Percentiles rank a stretch among this genome's conserved stretches.
phyloP scores from a whole-genome alignment of 2,329 filamentous ascomycete species.

The Calonectria pteridis region DNA sequence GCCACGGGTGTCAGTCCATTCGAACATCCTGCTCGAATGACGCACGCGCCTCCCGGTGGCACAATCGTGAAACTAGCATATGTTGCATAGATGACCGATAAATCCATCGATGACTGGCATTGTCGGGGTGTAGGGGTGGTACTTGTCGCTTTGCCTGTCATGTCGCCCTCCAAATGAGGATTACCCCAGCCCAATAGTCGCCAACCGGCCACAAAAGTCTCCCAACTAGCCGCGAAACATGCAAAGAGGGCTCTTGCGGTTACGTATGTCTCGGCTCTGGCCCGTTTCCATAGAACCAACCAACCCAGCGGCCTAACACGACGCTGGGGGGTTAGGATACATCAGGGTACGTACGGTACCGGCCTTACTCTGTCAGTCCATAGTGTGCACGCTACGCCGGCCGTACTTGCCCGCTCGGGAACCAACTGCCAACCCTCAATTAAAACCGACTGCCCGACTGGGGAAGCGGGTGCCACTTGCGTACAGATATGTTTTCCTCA shows the following conservation, averaged over 20 bases:
- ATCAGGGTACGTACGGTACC: not conserved
- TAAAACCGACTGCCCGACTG: slow-evolving; percentile 9
- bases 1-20: slow-evolving; percentile 13
- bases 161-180: not conserved
- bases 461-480: not conserved
- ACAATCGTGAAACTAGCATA: slow-evolving; percentile 27
- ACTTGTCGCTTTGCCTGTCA: slow-evolving; percentile 8
- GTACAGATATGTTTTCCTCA: not conserved
- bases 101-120: slow-evolving; percentile 19
- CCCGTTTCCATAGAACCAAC: not conserved
- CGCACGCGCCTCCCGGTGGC: slow-evolving; percentile 26
- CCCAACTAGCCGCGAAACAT: not conserved
- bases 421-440: slow-evolving; percentile 7
- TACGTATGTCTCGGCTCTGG: slow-evolving; percentile 12
- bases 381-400: not conserved
- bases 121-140: slow-evolving; percentile 4
- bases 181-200: not conserved
- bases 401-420: not conserved
- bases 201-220: not conserved
- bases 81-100: slow-evolving; percentile 20
- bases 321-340: not conserved
- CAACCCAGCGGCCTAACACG: not conserved
- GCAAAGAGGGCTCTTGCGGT: not conserved
- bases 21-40: not conserved
- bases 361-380: not conserved